Evolutionary conservation across 805 yeast species (phyloP).

Genomic region (Clavispora phyllophila): DNA sequence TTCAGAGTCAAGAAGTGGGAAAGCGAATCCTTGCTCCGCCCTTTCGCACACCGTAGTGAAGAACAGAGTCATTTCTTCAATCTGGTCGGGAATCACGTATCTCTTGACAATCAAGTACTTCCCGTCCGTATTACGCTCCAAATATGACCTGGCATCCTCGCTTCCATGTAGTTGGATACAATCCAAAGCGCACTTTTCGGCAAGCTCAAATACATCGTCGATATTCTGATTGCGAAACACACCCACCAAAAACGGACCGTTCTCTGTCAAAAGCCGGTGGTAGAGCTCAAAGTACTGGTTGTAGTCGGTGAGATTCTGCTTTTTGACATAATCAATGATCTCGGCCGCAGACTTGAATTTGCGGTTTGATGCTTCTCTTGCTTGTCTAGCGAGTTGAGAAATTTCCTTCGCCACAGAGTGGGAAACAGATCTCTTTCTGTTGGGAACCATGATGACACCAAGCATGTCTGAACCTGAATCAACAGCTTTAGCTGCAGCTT

Average conservation of each 20-base stretch:
- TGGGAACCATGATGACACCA: constrained; percentile 87
- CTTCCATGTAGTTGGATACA: constrained; percentile 84
- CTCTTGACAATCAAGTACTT: constrained; percentile 67
- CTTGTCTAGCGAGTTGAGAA: constrained; percentile 21
- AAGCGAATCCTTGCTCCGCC: constrained; percentile 32
- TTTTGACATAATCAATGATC: constrained; percentile 11
- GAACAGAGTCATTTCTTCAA: constrained; percentile 28
- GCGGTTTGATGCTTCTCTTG: constrained; percentile 14
- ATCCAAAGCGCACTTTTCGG: constrained; percentile 52
- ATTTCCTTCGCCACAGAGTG: constrained; percentile 24
- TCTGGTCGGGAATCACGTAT: constrained; percentile 54
- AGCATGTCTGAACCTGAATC: constrained; percentile 67
- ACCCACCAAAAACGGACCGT: constrained; percentile 77
- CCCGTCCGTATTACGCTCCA: constrained; percentile 36
- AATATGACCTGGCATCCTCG: constrained; percentile 47
- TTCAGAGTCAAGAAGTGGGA: constrained; percentile 79
- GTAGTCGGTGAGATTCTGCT: constrained; percentile 8
- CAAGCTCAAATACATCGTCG: constrained; percentile 49
- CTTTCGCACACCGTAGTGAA: constrained; percentile 6
- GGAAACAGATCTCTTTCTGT: constrained; percentile 63
- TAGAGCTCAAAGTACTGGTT: constrained; percentile 30
- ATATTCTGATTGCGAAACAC: constrained; percentile 82
- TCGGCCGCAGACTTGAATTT: constrained; percentile 18
- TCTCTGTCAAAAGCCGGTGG: constrained; percentile 21
- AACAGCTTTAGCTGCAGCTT: constrained; percentile 68